phyloP scores from a whole-genome alignment of 2,329 filamentous ascomycete genomes.

The Aspergillus tanneri region DNA sequence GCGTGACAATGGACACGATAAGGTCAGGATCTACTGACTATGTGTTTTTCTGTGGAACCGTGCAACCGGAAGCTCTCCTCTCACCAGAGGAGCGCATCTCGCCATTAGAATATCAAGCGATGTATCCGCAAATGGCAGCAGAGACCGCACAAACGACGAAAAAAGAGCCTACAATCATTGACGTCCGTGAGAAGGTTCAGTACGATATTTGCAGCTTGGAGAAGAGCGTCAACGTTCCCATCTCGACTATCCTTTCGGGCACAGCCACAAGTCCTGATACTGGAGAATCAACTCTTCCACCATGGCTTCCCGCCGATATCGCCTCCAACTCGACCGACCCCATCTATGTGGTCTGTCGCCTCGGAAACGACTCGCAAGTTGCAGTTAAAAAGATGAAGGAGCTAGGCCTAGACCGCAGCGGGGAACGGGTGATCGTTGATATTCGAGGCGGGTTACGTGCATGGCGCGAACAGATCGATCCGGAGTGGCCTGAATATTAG shows the following conservation, averaged over 20 bases:
- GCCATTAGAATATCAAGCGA: constrained; percentile 57
- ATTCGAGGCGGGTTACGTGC: constrained; percentile 44
- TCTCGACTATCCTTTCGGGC: constrained; percentile 42
- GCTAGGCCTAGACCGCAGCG: constrained; percentile 34
- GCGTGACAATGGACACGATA: constrained; percentile 63
- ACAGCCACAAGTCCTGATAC: constrained; percentile 1
- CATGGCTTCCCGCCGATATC: constrained; percentile 32
- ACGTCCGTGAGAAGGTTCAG: constrained; percentile 81
- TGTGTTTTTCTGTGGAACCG: constrained; percentile 75
- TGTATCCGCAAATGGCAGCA: constrained; percentile 7
- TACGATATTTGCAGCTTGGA: constrained; percentile 76
- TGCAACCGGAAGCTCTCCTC: constrained; percentile 57
- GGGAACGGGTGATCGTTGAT: constrained; percentile 39
- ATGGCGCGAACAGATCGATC: constrained; percentile 46
- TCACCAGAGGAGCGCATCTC: constrained; percentile 65
- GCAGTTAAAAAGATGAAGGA: constrained; percentile 45
- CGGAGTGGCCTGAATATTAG: constrained; percentile 43
- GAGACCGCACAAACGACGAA: constrained; percentile 6
- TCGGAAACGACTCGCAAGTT: constrained; percentile 52
- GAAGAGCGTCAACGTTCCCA: constrained; percentile 65
- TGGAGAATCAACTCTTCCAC: constrained; percentile 15
- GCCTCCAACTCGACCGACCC: constrained; percentile 27
- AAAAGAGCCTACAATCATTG: constrained; percentile 62
- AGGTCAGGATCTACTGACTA: constrained; percentile 73
- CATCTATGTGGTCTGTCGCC: constrained; percentile 48